Evolutionary conservation across 768 basidiomycete species (phyloP).

Genomic region (Trametes cingulata): DNA sequence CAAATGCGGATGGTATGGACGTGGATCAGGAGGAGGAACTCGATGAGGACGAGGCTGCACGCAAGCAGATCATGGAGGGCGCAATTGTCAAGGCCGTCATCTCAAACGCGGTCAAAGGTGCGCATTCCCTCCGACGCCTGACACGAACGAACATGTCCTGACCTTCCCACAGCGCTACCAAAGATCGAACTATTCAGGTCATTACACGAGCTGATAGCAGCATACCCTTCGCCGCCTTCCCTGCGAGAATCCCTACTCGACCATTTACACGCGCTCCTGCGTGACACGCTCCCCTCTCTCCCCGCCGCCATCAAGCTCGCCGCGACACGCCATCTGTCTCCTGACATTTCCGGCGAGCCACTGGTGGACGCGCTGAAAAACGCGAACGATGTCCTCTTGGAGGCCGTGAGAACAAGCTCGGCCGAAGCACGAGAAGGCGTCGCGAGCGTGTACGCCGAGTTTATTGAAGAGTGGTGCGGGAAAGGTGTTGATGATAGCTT

Average conservation of each 20-base stretch:
- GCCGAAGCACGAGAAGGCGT: conserved; percentile 30
- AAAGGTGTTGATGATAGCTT: conserved; percentile 34
- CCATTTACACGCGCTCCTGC: conserved; percentile 46
- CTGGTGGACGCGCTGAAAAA: conserved; percentile 57
- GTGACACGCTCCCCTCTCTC: conserved; percentile 37
- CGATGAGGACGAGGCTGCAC: conserved; percentile 54
- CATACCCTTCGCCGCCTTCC: conserved; percentile 42
- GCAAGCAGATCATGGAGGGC: conserved; percentile 71
- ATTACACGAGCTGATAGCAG: conserved; percentile 43
- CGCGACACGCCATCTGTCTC: conserved; percentile 38
- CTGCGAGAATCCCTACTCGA: conserved; percentile 44
- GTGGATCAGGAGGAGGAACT: conserved; percentile 37
- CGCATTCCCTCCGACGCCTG: conserved; percentile 24
- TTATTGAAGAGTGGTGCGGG: conserved; percentile 50
- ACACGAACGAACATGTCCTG: neutral
- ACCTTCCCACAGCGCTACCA: conserved; percentile 39
- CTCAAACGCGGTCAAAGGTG: conserved; percentile 72
- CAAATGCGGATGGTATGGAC: conserved; percentile 23
- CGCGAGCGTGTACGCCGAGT: conserved; percentile 43
- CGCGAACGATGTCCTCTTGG: conserved; percentile 51
- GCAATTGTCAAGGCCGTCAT: conserved; percentile 82
- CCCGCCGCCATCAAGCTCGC: conserved; percentile 41
- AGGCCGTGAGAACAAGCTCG: conserved; percentile 25
- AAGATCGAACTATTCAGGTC: conserved; percentile 43
- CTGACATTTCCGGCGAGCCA: conserved; percentile 44